Percentiles rank a stretch among this genome's conserved stretches.
phyloP scores from a whole-genome alignment of 148 eudicot species.

The Nepenthes mirabilis region DNA sequence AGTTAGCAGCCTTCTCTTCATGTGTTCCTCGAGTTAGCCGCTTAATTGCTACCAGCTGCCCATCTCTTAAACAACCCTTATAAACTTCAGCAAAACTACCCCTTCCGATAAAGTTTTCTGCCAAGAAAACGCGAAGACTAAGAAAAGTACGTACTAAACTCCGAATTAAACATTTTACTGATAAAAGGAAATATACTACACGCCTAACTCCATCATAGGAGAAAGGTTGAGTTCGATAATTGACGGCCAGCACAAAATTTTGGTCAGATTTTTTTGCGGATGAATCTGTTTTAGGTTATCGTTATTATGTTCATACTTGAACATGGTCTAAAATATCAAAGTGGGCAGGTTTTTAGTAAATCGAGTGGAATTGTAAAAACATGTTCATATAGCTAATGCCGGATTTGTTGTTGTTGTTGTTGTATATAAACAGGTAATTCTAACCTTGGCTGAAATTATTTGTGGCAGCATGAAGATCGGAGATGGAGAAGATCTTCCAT shows the following conservation, averaged over 20 bases:
- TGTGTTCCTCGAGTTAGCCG: constrained; percentile 41
- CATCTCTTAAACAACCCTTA: constrained; percentile 49
- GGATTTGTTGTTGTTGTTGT: no score
- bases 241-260: no score
- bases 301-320: no score
- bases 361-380: no score
- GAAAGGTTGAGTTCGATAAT: no score
- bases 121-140: constrained; percentile 1
- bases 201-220: no score
- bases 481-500: constrained; percentile 61
- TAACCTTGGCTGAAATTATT: constrained; percentile 51
- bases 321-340: no score
- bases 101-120: constrained; percentile 62
- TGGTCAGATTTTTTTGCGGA: not conserved
- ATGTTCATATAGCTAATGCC: no score
- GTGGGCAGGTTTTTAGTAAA: no score
- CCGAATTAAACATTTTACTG: not conserved
- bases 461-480: constrained; percentile 58
- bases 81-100: constrained; percentile 81
- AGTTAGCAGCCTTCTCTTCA: constrained; percentile 43
- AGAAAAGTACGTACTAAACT: not conserved
- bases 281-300: no score
- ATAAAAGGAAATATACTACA: not conserved
- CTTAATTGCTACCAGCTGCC: constrained; percentile 60
- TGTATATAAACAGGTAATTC: not conserved